These are phyloP conservation scores for Fusarium irregulare DNA, from an alignment of 2,329 filamentous ascomycete genomes.

Conservation along the genomic window DNA sequence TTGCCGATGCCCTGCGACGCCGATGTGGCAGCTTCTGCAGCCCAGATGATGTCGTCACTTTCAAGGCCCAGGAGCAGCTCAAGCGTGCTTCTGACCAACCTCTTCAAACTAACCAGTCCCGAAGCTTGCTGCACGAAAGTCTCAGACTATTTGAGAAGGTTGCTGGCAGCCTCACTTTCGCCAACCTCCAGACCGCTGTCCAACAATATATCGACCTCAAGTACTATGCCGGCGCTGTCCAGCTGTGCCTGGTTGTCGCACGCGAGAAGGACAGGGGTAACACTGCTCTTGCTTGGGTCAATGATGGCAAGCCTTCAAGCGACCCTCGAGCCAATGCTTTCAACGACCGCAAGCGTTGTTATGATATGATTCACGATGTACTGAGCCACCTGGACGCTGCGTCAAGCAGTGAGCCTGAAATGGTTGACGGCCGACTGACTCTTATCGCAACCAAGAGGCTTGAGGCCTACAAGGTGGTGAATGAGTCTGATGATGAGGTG, in stretches of 20 bases:
- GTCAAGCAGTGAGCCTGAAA: slow-evolving; percentile 74
- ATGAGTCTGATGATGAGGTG: slow-evolving; percentile 87
- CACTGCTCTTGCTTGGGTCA: slow-evolving; percentile 84
- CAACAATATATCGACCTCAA: slow-evolving; percentile 82
- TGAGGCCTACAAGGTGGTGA: slow-evolving; percentile 92
- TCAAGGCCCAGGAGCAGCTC: slow-evolving; percentile 96
- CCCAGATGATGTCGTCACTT: slow-evolving; percentile 95
- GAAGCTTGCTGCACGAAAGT: slow-evolving; percentile 88
- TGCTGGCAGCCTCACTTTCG: slow-evolving; percentile 81
- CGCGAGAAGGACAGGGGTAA: slow-evolving; percentile 89
- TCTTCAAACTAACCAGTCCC: slow-evolving; percentile 78
- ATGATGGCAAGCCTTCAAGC: slow-evolving; percentile 78
- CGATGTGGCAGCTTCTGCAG: slow-evolving; percentile 98
- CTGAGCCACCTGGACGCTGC: slow-evolving; percentile 80
- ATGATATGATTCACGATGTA: slow-evolving; percentile 87
- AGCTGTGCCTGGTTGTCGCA: slow-evolving; percentile 85
- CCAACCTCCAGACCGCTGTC: slow-evolving; percentile 82
- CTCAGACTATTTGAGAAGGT: slow-evolving; percentile 89
- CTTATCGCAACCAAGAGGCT: slow-evolving; percentile 80
- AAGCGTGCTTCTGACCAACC: slow-evolving; percentile 87
- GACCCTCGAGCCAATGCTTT: slow-evolving; percentile 78
- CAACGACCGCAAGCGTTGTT: slow-evolving; percentile 79
- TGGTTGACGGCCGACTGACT: slow-evolving; percentile 81
- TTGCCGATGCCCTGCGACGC: slow-evolving; percentile 91
- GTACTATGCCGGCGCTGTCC: slow-evolving; percentile 94